These are phyloP conservation scores for Liquidambar formosana DNA, from an alignment of 164 flowering plant genomes.

Conservation along the genomic window DNA sequence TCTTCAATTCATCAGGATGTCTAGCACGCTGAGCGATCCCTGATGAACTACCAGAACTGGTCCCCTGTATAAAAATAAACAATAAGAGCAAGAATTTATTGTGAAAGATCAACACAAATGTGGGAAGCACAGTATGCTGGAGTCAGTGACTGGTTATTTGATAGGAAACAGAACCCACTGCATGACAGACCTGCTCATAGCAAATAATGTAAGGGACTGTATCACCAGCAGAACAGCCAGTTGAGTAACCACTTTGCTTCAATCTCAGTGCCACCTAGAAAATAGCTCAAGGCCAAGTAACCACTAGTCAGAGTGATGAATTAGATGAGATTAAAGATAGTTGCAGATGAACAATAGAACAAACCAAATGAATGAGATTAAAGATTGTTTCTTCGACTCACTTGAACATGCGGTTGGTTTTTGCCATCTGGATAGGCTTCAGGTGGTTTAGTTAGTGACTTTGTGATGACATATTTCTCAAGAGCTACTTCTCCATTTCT, in stretches of 20 bases:
- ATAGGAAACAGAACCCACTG: not conserved
- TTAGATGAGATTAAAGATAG: not conserved
- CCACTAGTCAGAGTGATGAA: not conserved
- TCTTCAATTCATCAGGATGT: slow-evolving; percentile 93
- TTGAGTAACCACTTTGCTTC: slow-evolving; percentile 73
- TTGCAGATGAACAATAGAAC: not conserved
- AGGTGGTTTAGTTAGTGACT: slow-evolving; percentile 86
- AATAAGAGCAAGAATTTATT: not conserved
- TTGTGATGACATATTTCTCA: slow-evolving; percentile 92
- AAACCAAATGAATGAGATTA: not conserved
- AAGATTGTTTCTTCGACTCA: slow-evolving; percentile 23
- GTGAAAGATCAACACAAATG: not conserved
- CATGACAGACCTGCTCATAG: slow-evolving; percentile 70
- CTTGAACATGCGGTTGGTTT: slow-evolving; percentile 97
- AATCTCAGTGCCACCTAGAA: slow-evolving; percentile 84
- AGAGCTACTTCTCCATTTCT: slow-evolving; percentile 82
- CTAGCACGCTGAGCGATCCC: slow-evolving; percentile 97
- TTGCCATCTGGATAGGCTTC: slow-evolving; percentile 97
- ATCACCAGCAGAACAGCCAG: slow-evolving; percentile 89
- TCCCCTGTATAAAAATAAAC: slow-evolving; percentile 42
- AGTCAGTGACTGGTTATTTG: not conserved
- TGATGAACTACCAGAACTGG: slow-evolving; percentile 48
- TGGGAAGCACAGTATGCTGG: not conserved
- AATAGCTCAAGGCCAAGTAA: slow-evolving; percentile 8
- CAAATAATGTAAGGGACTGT: slow-evolving; percentile 92